phyloP scores from a whole-genome alignment of 2,329 filamentous ascomycete species.

The Pyrenochaeta sp. region DNA sequence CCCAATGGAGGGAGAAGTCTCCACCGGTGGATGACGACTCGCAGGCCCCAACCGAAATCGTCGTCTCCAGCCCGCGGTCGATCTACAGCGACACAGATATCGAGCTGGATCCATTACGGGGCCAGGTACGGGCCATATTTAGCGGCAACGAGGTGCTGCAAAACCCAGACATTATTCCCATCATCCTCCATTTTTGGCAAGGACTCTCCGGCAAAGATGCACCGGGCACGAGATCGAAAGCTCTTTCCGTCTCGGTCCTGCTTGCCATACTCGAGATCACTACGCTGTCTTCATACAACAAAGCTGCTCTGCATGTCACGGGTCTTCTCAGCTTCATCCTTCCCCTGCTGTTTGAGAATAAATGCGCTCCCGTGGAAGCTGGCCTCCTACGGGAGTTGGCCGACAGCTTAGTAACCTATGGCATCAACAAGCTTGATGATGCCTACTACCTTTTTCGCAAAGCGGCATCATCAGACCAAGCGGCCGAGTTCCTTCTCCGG shows the following conservation, averaged over 20 bases:
- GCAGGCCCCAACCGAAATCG: conserved; percentile 25
- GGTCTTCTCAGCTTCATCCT: conserved; percentile 46
- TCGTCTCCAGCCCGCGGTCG: conserved; percentile 38
- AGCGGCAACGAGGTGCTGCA: conserved; percentile 52
- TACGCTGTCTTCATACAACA: conserved; percentile 48
- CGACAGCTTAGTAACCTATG: conserved; percentile 73
- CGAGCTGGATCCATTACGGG: conserved; percentile 39
- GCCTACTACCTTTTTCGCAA: conserved; percentile 76
- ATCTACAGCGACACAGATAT: conserved; percentile 36
- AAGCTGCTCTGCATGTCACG: conserved; percentile 48
- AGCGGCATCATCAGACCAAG: conserved; percentile 60
- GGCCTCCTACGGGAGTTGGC: conserved; percentile 71
- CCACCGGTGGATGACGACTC: conserved; percentile 9
- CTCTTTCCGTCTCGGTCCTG: conserved; percentile 47
- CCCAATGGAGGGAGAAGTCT: conserved; percentile 17
- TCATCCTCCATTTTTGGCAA: conserved; percentile 51
- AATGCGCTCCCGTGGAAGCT: conserved; percentile 39
- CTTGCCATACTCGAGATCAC: conserved; percentile 47
- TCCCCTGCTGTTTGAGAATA: conserved; percentile 47
- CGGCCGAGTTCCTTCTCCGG: conserved; percentile 75
- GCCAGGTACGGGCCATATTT: conserved; percentile 45
- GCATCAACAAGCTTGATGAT: conserved; percentile 82
- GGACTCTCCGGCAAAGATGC: conserved; percentile 43
- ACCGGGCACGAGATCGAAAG: conserved; percentile 44
- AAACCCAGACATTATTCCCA: conserved; percentile 52